These are phyloP conservation scores for Pseudogymnoascus sp. DNA, from an alignment of 2,329 filamentous ascomycete genomes.

Conservation along the genomic window DNA sequence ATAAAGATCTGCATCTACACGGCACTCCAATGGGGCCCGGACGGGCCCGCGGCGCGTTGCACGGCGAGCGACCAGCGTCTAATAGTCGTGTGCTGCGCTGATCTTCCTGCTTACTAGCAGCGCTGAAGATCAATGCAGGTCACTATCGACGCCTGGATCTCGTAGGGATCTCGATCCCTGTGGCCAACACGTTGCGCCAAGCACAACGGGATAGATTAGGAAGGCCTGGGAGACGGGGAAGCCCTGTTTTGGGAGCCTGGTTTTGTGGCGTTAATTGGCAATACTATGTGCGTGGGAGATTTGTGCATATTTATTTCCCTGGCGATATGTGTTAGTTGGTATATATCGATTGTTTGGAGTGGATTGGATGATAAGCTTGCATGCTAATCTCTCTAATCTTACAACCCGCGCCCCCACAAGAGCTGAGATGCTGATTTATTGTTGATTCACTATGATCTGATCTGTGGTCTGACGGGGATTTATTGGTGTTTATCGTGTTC, in stretches of 20 bases:
- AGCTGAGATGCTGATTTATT: background rate
- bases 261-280: background rate
- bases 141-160: background rate
- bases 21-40: background rate
- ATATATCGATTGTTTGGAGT: background rate
- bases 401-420: background rate
- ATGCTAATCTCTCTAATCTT: background rate
- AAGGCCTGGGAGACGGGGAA: too few relatives aligned
- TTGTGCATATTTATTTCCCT: slow-evolving; percentile 1
- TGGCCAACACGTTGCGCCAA: background rate
- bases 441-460: background rate
- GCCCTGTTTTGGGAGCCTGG: too few relatives aligned
- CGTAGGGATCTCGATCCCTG: background rate
- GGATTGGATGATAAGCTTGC: background rate
- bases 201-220: background rate
- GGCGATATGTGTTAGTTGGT: background rate
- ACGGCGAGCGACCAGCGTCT: background rate
- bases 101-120: background rate
- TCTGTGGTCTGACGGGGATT: background rate
- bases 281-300: background rate
- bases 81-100: background rate
- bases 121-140: background rate
- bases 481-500: background rate
- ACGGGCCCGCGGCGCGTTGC: background rate
- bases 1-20: background rate